A percentile compares a stretch with the other conserved stretches of the same genome.
Conservation (phyloP, 73 alveolate species). For the Breviolum minutum region DNA sequence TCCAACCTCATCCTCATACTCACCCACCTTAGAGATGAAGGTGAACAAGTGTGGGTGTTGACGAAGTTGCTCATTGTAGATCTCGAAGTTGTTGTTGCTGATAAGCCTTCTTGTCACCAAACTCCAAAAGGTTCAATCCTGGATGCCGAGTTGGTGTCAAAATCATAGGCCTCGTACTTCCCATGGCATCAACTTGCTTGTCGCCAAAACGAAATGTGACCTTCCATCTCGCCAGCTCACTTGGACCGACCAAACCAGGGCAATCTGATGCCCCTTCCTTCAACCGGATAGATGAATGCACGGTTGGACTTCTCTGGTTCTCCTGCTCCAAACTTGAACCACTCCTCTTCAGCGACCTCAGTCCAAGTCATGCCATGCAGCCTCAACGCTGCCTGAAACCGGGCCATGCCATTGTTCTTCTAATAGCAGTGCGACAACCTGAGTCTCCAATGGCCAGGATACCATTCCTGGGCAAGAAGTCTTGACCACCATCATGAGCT, state of each 20-base stretch:
- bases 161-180: neutral
- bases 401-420: neutral
- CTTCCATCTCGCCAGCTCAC: constrained; percentile 16
- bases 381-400: neutral
- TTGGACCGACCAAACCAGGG: constrained; percentile 22
- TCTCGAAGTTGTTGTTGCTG: neutral
- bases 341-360: neutral
- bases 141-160: constrained; percentile 54
- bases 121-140: constrained; percentile 9
- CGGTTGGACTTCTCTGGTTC: neutral
- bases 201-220: constrained; percentile 15
- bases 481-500: neutral
- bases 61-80: neutral
- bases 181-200: constrained; percentile 17
- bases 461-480: neutral
- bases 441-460: constrained; percentile 51
- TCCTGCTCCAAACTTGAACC: constrained; percentile 62
- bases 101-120: neutral
- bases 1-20: no score
- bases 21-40: neutral
- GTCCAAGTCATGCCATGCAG: neutral
- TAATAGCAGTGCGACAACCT: constrained; percentile 53
- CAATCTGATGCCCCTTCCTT: neutral
- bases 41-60: neutral
- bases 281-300: constrained; percentile 20